These are phyloP conservation scores for Talaromyces wortmannii DNA, from an alignment of 495 filamentous ascomycete species.

Conservation along the genomic window DNA sequence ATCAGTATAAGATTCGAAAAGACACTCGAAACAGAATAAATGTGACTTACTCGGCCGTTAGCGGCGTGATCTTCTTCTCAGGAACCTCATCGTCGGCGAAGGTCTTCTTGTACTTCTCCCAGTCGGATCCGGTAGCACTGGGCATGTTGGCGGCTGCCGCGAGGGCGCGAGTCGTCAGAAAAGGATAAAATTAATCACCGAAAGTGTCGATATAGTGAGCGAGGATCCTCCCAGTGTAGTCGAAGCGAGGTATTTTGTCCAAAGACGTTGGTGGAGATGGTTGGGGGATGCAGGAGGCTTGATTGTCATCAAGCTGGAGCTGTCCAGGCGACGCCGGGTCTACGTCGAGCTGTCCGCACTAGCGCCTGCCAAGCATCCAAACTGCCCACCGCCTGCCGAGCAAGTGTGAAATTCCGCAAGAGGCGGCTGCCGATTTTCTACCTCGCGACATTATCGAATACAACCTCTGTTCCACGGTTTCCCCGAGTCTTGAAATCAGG, in stretches of 20 bases:
- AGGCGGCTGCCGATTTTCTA: slow-evolving; percentile 1
- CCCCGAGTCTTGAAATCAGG: background rate
- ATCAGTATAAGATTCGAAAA: slow-evolving; percentile 11
- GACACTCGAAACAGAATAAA: slow-evolving; percentile 2
- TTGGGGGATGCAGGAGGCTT: background rate
- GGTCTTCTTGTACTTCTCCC: slow-evolving; percentile 98
- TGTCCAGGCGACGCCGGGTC: background rate
- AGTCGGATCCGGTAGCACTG: slow-evolving; percentile 85
- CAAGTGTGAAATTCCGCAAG: slow-evolving; percentile 5
- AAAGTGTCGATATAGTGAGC: background rate
- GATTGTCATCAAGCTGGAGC: slow-evolving; percentile 4
- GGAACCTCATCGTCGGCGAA: slow-evolving; percentile 94
- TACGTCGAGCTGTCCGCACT: slow-evolving; percentile 16
- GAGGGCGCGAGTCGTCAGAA: background rate
- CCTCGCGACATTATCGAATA: background rate
- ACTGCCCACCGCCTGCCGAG: slow-evolving; percentile 27
- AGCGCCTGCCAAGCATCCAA: slow-evolving; percentile 37
- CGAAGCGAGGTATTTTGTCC: too few species aligned
- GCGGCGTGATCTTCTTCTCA: slow-evolving; percentile 98
- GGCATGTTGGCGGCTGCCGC: slow-evolving; percentile 51
- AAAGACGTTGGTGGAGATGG: background rate
- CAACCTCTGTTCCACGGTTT: background rate
- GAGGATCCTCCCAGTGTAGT: background rate
- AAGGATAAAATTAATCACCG: background rate
- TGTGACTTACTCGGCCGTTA: slow-evolving; percentile 80